Percentiles rank a stretch among this genome's conserved stretches.
phyloP scores from a whole-genome alignment of 371 early-diverging fungal genomes.

The Dinochytrium kinnereticum region DNA sequence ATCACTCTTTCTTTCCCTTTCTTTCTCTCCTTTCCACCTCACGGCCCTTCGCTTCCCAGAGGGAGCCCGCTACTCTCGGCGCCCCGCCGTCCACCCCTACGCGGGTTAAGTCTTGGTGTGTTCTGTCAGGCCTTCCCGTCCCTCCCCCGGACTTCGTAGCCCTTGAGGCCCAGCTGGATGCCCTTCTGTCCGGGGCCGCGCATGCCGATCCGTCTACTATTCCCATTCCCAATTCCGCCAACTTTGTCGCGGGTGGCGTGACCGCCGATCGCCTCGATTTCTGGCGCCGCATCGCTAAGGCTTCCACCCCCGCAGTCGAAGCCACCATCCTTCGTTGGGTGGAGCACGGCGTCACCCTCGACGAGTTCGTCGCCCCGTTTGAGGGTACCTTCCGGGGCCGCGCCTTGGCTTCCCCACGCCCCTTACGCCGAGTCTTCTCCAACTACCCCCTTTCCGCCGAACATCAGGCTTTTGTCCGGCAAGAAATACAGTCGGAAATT shows the following conservation, averaged over 20 bases:
- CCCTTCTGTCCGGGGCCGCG: not conserved
- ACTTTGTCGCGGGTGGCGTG: not conserved
- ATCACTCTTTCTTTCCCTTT: too few species aligned
- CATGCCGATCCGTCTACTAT: not conserved
- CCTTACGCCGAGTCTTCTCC: not conserved
- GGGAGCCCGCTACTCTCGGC: too few species aligned
- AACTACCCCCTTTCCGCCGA: not conserved
- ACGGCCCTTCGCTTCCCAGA: too few species aligned
- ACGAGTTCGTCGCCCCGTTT: not conserved
- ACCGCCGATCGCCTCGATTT: not conserved
- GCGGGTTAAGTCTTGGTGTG: too few species aligned
- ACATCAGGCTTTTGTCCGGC: not conserved
- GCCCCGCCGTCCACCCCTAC: not conserved
- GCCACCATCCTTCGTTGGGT: not conserved
- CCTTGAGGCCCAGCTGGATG: not conserved
- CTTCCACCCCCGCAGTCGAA: not conserved
- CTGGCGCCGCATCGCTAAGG: not conserved
- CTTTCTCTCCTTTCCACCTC: too few species aligned
- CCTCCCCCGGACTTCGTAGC: not conserved
- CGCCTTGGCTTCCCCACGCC: not conserved
- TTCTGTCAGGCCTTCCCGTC: not conserved
- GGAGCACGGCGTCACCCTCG: not conserved
- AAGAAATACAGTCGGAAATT: not conserved
- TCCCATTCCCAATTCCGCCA: not conserved
- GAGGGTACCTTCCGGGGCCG: not conserved